A percentile compares a stretch with the other conserved stretches of the same genome.
phyloP scores from a whole-genome alignment of 139 green algal species.

The Picochlorum sp. region DNA sequence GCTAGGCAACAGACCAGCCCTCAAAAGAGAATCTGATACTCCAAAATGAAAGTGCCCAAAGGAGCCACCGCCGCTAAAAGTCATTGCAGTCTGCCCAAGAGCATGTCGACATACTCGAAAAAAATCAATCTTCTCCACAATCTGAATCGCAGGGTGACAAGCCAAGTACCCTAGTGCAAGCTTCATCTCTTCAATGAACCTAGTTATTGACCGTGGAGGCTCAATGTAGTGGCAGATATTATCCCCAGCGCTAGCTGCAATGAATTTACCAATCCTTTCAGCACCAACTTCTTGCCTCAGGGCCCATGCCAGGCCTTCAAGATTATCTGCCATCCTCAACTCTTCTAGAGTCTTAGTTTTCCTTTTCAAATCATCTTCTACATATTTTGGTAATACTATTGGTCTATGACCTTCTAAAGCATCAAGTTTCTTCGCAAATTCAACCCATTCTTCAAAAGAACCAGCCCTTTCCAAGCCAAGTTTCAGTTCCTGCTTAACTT shows the following conservation, averaged over 20 bases:
- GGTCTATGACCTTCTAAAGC: background rate
- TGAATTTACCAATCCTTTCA: background rate
- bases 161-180: constrained; percentile 36
- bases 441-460: background rate
- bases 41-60: constrained; percentile 74
- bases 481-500: too few species aligned
- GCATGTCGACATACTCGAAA: constrained; percentile 82
- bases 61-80: constrained; percentile 75
- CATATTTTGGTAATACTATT: background rate
- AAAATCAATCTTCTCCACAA: constrained; percentile 85
- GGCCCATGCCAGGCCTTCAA: background rate
- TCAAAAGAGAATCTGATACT: constrained; percentile 75
- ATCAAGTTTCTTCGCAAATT: background rate
- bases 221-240: constrained; percentile 26
- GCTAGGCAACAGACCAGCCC: constrained; percentile 74
- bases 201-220: constrained; percentile 61
- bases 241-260: background rate
- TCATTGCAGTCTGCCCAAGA: constrained; percentile 84
- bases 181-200: constrained; percentile 84
- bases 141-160: constrained; percentile 16
- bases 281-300: background rate
- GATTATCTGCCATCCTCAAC: background rate
- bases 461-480: too few species aligned
- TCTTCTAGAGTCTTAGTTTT: background rate
- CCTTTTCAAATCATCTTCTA: background rate